These are phyloP conservation scores for Cochliopodium minus DNA, from an alignment of 208 protist species.

Conservation along the genomic window DNA sequence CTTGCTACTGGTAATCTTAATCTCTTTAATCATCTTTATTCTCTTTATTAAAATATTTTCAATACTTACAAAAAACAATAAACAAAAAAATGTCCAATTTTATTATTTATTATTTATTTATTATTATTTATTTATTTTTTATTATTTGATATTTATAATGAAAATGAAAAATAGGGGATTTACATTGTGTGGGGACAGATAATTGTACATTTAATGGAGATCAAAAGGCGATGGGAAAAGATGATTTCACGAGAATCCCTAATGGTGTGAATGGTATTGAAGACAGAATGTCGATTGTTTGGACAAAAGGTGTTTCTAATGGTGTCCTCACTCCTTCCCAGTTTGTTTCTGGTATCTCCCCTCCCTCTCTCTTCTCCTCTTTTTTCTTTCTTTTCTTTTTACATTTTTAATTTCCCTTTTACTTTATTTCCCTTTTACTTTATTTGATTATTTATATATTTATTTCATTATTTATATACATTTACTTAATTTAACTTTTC, in stretches of 20 bases:
- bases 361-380: background rate
- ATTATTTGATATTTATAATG: background rate
- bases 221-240: constrained; percentile 47
- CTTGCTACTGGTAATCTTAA: constrained; percentile 36
- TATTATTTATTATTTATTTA: background rate
- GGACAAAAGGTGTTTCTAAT: constrained; percentile 31
- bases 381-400: background rate
- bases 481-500: too few relatives aligned
- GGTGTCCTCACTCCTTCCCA: constrained; percentile 27
- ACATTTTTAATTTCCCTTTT: too few relatives aligned
- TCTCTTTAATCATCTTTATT: too few relatives aligned
- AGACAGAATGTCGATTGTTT: constrained; percentile 46
- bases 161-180: background rate
- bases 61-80: too few relatives aligned
- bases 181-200: constrained; percentile 23
- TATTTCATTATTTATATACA: too few relatives aligned
- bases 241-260: constrained; percentile 47
- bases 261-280: constrained; percentile 47
- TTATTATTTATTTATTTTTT: background rate
- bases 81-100: background rate
- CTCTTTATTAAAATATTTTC: too few relatives aligned
- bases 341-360: too few relatives aligned
- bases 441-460: too few relatives aligned
- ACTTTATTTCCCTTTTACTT: too few relatives aligned
- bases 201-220: constrained; percentile 43